Base-by-base conservation (phyloP, 2,329 filamentous ascomycete genomes). In the Cladosporium sphaerospermum region DNA sequence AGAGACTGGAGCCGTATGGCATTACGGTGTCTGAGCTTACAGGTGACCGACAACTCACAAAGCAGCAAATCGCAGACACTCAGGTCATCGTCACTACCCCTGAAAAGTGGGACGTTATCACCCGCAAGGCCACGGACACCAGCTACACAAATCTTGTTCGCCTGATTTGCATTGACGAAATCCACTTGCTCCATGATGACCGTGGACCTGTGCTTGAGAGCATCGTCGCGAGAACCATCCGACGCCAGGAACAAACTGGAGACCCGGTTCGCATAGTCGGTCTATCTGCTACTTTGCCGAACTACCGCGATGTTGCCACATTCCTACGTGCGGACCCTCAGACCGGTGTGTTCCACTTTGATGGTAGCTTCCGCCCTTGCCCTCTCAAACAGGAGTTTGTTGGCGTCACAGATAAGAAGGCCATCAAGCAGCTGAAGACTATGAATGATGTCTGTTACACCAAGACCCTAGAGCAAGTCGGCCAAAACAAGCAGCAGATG, bases 381-480 rank as follows among this genome's bases (percentile, higher is more conserved):
- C 93, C 93, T 1, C 73, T 99, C 62, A 90, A 89, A 63, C 93
- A 99, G 68, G 95, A 99, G 69, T 99, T 97, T 66, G 89, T 99
- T 61, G 93, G 93, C 50, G 88, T 99, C 41, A 96, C 92, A 0
- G 93, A 99, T 62, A 95, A 93, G 74, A 97, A 97, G 70, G 88
- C 93, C 5, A 99, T 99, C 73, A 99, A 97, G 73, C 93, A 99
- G 70, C 77, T 99, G 52, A 96, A 97, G 78, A 95, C 88, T 1
- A 99, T 99, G 93, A 99, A 99, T 66, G 93, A 99, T 63, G 91
- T 99, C 52, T 96, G 90, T 54, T 99, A 99, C 71, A 95, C 85
- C 59, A 99, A 99, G 71, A 91, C 96, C 28, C 81, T 99, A 52
- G 93, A 99, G 70, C 92, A 97, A 67, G 92, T 96, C 31, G 93